phyloP scores from a whole-genome alignment of 192 early-diverging fungal genomes.

The Coemansia sp. region DNA sequence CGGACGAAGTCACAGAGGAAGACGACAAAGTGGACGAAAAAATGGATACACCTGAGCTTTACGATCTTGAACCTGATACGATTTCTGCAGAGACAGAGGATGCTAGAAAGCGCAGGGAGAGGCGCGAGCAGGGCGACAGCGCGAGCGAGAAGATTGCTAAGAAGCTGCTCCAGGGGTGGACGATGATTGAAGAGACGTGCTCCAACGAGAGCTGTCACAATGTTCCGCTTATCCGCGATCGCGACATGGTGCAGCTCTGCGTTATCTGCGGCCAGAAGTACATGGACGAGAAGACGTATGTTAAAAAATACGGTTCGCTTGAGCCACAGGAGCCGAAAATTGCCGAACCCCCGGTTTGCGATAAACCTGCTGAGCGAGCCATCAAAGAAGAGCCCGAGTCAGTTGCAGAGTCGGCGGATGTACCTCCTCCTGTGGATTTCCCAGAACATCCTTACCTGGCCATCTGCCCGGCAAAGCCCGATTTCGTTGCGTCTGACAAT shows the following conservation, averaged over 20 bases:
- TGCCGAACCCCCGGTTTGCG: neutral
- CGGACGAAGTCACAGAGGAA: constrained; percentile 24
- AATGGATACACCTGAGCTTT: neutral
- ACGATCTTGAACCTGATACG: neutral
- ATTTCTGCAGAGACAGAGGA: neutral
- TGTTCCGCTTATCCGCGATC: constrained; percentile 38
- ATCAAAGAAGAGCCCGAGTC: neutral
- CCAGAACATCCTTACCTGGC: neutral
- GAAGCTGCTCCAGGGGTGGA: constrained; percentile 44
- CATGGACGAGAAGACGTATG: constrained; percentile 40
- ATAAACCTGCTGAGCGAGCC: neutral
- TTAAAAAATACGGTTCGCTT: constrained; percentile 22
- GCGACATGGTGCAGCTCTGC: constrained; percentile 29
- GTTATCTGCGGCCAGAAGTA: constrained; percentile 36
- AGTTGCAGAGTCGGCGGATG: neutral
- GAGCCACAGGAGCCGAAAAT: neutral
- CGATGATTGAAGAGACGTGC: constrained; percentile 37
- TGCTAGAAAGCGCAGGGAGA: constrained; percentile 8
- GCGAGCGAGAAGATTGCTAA: constrained; percentile 43
- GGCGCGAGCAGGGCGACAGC: constrained; percentile 31
- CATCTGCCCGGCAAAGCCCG: constrained; percentile 2
- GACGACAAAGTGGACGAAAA: constrained; percentile 15
- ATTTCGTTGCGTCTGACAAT: neutral
- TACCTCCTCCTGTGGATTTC: neutral
- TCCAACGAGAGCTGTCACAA: constrained; percentile 25